Conservation (phyloP, 345 rosid species). For the Lagerstroemia speciosa region DNA sequence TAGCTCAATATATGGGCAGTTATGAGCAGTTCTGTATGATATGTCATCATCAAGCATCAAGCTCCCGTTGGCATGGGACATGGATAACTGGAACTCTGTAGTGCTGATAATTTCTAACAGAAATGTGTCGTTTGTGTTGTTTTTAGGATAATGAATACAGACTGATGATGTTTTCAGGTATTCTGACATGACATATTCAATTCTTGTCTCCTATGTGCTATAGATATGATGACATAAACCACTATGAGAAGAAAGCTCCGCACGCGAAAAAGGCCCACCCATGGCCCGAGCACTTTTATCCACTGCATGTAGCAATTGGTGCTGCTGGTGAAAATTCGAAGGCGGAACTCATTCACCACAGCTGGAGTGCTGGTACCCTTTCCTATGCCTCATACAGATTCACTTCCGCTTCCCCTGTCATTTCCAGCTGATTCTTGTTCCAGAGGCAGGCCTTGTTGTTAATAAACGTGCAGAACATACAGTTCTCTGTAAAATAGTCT, state of each 20-base stretch:
- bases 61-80: background rate
- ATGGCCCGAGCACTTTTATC: constrained; percentile 79
- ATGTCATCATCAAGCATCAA: no score
- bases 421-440: background rate
- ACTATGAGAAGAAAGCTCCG: constrained; percentile 54
- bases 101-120: background rate
- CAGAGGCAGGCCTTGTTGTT: background rate
- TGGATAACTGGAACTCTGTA: no score
- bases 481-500: background rate
- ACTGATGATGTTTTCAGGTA: background rate
- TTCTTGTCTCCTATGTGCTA: background rate
- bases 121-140: background rate
- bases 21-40: no score
- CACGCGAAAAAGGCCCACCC: constrained; percentile 76
- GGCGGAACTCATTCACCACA: constrained; percentile 65
- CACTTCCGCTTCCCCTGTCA: constrained; percentile 7
- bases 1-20: no score
- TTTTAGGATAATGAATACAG: background rate
- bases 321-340: constrained; percentile 64
- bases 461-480: background rate
- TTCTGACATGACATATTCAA: background rate
- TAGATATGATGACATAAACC: constrained; percentile 76
- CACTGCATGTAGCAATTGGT: constrained; percentile 85
- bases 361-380: constrained; percentile 62
- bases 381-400: constrained; percentile 82